phyloP scores from a whole-genome alignment of 1,284 basidiomycete species.

The Malassezia psittaci region DNA sequence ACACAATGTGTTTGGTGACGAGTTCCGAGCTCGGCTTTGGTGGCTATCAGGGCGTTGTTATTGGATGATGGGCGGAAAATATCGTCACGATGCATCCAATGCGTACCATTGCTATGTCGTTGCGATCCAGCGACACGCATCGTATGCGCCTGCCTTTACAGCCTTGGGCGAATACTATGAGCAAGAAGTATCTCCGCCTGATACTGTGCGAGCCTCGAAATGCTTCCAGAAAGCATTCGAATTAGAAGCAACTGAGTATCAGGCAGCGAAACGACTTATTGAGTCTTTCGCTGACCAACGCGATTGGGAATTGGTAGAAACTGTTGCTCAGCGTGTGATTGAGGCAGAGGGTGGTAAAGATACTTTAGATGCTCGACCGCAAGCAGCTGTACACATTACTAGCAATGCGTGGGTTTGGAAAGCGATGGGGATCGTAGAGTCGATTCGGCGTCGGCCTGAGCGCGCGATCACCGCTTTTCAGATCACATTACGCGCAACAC shows the following conservation, averaged over 20 bases:
- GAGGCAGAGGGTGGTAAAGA: slow-evolving; percentile 55
- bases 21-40: slow-evolving; percentile 61
- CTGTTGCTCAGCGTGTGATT: slow-evolving; percentile 79
- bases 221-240: slow-evolving; percentile 99
- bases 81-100: slow-evolving; percentile 29
- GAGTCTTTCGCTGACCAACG: slow-evolving; percentile 81
- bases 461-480: slow-evolving; percentile 79
- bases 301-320: slow-evolving; percentile 92
- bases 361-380: slow-evolving; percentile 16
- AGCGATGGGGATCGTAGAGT: slow-evolving; percentile 80
- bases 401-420: slow-evolving; percentile 95
- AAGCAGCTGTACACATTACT: slow-evolving; percentile 49
- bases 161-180: slow-evolving; percentile 84
- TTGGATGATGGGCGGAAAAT: slow-evolving; percentile 62
- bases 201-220: slow-evolving; percentile 74
- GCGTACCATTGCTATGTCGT: slow-evolving; percentile 62
- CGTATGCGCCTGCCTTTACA: slow-evolving; percentile 83
- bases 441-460: slow-evolving; percentile 63
- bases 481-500: slow-evolving; percentile 69
- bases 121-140: slow-evolving; percentile 64
- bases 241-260: slow-evolving; percentile 75
- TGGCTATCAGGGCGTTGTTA: slow-evolving; percentile 72
- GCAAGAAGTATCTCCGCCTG: slow-evolving; percentile 61
- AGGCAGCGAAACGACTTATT: slow-evolving; percentile 72
- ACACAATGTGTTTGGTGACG: slow-evolving; percentile 50